Evolutionary conservation across 106 monocot species (phyloP), one percentile per base, ranked within the genome.

Genomic region (Agapanthus africanus): DNA sequence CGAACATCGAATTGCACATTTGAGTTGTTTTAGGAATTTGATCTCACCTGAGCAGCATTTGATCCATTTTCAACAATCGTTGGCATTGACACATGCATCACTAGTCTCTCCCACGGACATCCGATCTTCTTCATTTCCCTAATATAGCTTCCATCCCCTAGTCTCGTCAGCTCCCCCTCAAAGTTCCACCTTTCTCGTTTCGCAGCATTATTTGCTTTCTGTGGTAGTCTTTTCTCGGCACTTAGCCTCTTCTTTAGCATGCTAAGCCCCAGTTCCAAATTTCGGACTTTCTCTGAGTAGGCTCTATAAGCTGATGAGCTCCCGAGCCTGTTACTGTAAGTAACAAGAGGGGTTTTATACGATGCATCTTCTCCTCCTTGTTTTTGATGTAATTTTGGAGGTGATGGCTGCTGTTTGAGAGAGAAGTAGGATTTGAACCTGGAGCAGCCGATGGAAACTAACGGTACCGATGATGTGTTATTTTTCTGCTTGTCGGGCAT

Each of bases 41-140:
- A 11, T 56, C 56, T 6, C 57, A 81, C n/a, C n/a, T n/a, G n/a
- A n/a, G n/a, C n/a, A n/a, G n/a, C n/a, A n/a, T n/a, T n/a, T n/a
- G n/a, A n/a, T 15, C 72, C 68, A 37, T 70, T 38, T 50, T 81
- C 76, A 6, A 68, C 68, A 35, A 77, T 30, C 21, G 35, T 42
- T 2, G 81, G 81, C 8, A 5, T 35, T 8, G 81, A 81, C 6
- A 81, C 54, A 35, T 81, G 81, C 73, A 81, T 69, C 54, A 68
- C 72, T 21, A 81, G 44, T 8, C 72, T 44, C 32, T 65, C 71
- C 81, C 76, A 76, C 7, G 63, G 72, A 54, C 67, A 40, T 41
- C 68, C 76, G 2, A 66, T 21, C 40, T 52, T 63, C 26, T 11
- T 72, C 1, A 81, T 42, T 56, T 73, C 73, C 13, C 25, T 65